Evolutionary conservation across 371 early-diverging fungal genomes (phyloP).

Genomic region (Lichtheimia ornata): DNA sequence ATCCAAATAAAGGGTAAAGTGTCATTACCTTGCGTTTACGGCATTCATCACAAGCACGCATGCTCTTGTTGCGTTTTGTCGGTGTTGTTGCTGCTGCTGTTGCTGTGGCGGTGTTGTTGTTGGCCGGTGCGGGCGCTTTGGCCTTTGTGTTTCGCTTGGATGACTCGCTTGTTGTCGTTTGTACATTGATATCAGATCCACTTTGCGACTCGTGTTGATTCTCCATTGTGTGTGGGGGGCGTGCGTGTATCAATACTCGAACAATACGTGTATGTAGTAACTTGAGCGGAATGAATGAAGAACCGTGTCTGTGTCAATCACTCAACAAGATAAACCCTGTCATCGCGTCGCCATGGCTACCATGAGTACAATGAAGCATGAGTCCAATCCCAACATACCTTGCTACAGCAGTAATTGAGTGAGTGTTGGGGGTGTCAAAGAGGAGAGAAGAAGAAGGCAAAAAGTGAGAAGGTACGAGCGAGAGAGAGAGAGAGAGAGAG

Average conservation of each 20-base stretch:
- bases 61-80: slow-evolving; percentile 40
- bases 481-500: too few relatives aligned
- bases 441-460: too few relatives aligned
- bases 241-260: too few relatives aligned
- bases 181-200: slow-evolving; percentile 16
- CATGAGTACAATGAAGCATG: background rate
- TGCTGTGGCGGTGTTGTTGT: slow-evolving; percentile 19
- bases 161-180: slow-evolving; percentile 35
- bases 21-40: slow-evolving; percentile 50
- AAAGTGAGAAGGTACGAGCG: too few relatives aligned
- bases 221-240: background rate
- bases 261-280: background rate
- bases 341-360: background rate
- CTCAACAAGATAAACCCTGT: background rate
- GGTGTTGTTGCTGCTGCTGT: slow-evolving; percentile 8
- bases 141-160: slow-evolving; percentile 31
- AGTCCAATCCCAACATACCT: background rate
- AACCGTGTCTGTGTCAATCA: background rate
- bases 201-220: background rate
- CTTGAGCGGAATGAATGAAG: background rate
- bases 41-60: slow-evolving; percentile 53
- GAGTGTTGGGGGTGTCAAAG: too few relatives aligned
- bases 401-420: background rate
- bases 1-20: background rate
- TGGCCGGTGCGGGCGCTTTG: slow-evolving; percentile 19